phyloP scores from a whole-genome alignment of 495 filamentous ascomycete genomes.

The Choiromyces venosus region DNA sequence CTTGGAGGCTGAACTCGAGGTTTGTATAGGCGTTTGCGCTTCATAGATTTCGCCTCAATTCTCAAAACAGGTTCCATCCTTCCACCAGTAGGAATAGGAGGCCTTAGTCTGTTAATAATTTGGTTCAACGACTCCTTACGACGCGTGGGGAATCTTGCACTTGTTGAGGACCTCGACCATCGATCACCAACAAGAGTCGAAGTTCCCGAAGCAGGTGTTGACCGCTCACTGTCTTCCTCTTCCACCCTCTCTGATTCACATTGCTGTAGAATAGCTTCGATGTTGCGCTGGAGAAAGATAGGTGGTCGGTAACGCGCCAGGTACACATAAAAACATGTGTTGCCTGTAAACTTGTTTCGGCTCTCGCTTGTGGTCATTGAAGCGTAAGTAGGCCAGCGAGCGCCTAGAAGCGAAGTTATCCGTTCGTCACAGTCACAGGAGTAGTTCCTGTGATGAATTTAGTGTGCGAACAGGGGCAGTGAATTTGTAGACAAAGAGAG shows the following conservation, averaged over 20 bases:
- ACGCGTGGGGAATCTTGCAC: conserved; percentile 20
- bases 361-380: conserved; percentile 24
- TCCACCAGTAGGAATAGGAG: conserved; percentile 26
- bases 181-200: conserved; percentile 3
- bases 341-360: conserved; percentile 36
- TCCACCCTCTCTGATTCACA: conserved; percentile 13
- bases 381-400: not conserved
- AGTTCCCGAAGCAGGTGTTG: not conserved
- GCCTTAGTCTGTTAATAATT: conserved; percentile 31
- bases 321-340: conserved; percentile 33
- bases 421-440: not conserved
- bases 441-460: not conserved
- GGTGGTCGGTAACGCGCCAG: conserved; percentile 27
- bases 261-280: conserved; percentile 33
- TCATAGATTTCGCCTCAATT: conserved; percentile 32
- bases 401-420: not conserved
- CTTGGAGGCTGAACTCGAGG: conserved; percentile 5
- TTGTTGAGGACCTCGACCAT: conserved; percentile 24
- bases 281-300: conserved; percentile 37
- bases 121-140: conserved; percentile 23
- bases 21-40: conserved; percentile 24
- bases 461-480: not conserved
- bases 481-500: not conserved
- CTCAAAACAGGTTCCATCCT: conserved; percentile 33
- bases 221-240: conserved; percentile 6